Conservation (phyloP, 345 rosid genomes). For the Citrus medica region DNA sequence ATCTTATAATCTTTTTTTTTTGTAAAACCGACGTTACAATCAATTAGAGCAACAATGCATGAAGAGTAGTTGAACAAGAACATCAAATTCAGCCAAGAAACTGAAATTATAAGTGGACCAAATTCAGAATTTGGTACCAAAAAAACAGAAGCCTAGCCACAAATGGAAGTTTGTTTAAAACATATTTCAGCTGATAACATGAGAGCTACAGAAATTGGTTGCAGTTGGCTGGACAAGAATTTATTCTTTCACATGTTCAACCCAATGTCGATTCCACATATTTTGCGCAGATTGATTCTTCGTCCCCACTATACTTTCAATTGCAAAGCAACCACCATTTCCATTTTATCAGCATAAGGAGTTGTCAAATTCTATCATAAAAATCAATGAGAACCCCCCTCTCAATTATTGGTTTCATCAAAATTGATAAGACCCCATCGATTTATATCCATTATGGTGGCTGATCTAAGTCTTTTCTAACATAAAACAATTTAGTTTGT, state of each 20-base stretch:
- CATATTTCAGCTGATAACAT: not conserved
- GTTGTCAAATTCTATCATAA: not conserved
- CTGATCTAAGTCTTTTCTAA: not conserved
- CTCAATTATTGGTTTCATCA: not conserved
- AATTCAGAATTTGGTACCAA: not conserved
- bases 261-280: not conserved
- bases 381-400: not conserved
- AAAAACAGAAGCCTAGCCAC: not conserved
- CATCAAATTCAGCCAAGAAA: not conserved
- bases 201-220: not conserved
- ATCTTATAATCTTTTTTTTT: not conserved
- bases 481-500: not conserved
- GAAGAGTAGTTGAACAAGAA: not conserved
- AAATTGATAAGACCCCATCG: not conserved
- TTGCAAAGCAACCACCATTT: not conserved
- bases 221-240: not conserved
- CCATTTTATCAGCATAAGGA: not conserved
- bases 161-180: not conserved
- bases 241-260: not conserved
- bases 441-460: not conserved
- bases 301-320: not conserved
- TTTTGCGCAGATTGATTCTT: not conserved
- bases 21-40: not conserved
- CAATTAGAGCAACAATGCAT: not conserved
- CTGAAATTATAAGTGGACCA: not conserved